Evolutionary conservation across 495 filamentous ascomycete species (phyloP), one percentile per base, ranked within the genome.

Genomic region (Ascodesmis nigricans): DNA sequence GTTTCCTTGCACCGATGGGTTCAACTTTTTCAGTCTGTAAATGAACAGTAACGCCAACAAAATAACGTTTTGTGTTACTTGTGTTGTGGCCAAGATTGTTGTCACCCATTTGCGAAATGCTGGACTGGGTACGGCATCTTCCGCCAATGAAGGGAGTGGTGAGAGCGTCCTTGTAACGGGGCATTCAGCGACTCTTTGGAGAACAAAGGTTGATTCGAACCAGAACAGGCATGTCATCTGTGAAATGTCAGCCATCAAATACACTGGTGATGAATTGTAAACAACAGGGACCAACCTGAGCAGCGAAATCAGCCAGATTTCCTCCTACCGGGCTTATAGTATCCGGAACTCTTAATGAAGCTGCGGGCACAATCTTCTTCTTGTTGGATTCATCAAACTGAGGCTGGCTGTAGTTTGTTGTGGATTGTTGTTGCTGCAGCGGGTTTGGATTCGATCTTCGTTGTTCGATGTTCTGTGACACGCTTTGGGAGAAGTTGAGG

Each of bases 211-310:
- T n/a, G 73, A 75, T 53, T 95, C 90, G 49, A 95, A 99, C 90
- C 90, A 99, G 59, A 99, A 93, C 19, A 99, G 62, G 46, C 84
- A 92, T 1, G 87, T 91, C 56, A 93, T 75, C 76, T 95, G 34
- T 2, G n/a, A 31, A 11, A 21, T 18, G 7, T 40, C 24, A 44
- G 47, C 24, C 43, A 32, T 29, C 16, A 31, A 31, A 23, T 37
- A 35, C 24, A 31, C 1, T 4, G 16, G n/a, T 0, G 21, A 19
- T 17, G 1, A 19, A 4, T 4, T 19, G 28, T 11, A 16, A 13
- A 35, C 23, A 17, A 18, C 18, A n/a, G 33, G 8, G 31, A 51
- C 64, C 43, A 56, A 81, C 76, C 63, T 78, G 69, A 21, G 79
- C 76, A 26, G 78, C 76, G 52, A 91, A 83, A 42, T 84, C 76